Conservation (phyloP, 2,329 filamentous ascomycete genomes). For the Monosporascus sp. region DNA sequence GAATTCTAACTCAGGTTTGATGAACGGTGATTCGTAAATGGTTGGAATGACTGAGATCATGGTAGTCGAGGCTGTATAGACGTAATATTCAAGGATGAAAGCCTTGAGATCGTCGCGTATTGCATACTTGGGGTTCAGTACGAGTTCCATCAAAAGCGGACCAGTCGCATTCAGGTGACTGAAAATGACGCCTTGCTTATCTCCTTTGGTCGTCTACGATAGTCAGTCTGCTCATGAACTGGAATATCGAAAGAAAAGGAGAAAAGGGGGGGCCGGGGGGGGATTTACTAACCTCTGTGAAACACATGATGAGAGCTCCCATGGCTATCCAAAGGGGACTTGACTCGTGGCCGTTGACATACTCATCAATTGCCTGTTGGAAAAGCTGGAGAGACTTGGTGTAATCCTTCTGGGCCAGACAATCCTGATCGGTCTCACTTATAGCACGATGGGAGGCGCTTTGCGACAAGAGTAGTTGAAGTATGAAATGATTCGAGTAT, state of each 20-base stretch:
- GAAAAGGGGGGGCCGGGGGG: accelerated
- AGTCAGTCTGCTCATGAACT: constrained; percentile 6
- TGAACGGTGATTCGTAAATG: constrained; percentile 23
- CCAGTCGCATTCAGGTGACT: constrained; percentile 40
- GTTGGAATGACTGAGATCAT: constrained; percentile 38
- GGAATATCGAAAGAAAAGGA: no score
- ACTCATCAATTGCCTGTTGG: constrained; percentile 27
- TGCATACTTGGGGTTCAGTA: constrained; percentile 26
- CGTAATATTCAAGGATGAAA: constrained; percentile 43
- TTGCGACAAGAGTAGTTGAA: constrained; percentile 42
- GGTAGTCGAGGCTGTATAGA: constrained; percentile 40
- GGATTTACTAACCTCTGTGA: constrained; percentile 35
- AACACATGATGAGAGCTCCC: constrained; percentile 39
- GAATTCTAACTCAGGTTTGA: constrained; percentile 26
- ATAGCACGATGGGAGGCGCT: constrained; percentile 34
- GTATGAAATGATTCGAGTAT: constrained; percentile 38
- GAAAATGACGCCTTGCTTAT: constrained; percentile 39
- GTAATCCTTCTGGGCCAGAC: constrained; percentile 31
- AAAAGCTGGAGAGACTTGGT: constrained; percentile 31
- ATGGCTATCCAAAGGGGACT: constrained; percentile 35
- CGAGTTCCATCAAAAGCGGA: constrained; percentile 32
- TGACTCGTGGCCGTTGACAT: constrained; percentile 27
- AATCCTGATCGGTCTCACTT: constrained; percentile 17
- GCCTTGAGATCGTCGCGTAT: constrained; percentile 33
- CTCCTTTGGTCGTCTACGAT: constrained; percentile 34